These are phyloP conservation scores for Fomitopsis betulina DNA, from an alignment of 1,284 basidiomycete species.

Conservation along the genomic window DNA sequence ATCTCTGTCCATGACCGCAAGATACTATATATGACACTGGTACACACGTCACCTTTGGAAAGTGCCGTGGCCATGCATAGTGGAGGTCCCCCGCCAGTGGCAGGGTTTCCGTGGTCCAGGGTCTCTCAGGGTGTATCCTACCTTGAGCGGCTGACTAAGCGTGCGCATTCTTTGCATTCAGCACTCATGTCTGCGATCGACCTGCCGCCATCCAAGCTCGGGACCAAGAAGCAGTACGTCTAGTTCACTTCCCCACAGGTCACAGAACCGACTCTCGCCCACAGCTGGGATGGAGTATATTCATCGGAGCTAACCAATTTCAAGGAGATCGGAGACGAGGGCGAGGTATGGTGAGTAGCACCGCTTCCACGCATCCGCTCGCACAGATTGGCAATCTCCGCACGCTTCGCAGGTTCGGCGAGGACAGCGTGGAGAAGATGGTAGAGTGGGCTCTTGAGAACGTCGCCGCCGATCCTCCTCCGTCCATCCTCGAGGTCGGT, in stretches of 20 bases:
- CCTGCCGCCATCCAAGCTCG: conserved; percentile 37
- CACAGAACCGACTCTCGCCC: not conserved
- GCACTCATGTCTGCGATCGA: conserved; percentile 22
- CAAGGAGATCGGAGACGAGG: conserved; percentile 81
- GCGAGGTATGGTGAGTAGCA: conserved; percentile 75
- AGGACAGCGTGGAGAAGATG: conserved; percentile 81
- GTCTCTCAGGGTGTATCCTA: not conserved
- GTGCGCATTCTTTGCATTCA: conserved; percentile 8
- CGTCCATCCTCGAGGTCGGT: conserved; percentile 70
- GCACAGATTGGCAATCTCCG: not conserved
- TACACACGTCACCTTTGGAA: too few species aligned
- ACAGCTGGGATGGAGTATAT: conserved; percentile 72
- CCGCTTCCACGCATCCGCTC: not conserved
- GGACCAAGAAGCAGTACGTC: conserved; percentile 42
- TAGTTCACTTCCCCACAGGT: not conserved
- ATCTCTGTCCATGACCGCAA: too few species aligned
- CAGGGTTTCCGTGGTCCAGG: not conserved
- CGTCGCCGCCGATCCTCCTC: conserved; percentile 41
- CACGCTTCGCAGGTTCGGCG: conserved; percentile 65
- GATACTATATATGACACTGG: too few species aligned
- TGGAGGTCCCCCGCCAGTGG: too few species aligned
- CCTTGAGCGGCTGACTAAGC: conserved; percentile 27
- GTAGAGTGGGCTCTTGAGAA: conserved; percentile 58
- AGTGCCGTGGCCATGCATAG: too few species aligned
- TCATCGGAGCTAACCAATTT: conserved; percentile 73